Evolutionary conservation across 108 stramenopile genomes (phyloP), one percentile per base, ranked within the genome.

Genomic region (Bacterosira constricta): DNA sequence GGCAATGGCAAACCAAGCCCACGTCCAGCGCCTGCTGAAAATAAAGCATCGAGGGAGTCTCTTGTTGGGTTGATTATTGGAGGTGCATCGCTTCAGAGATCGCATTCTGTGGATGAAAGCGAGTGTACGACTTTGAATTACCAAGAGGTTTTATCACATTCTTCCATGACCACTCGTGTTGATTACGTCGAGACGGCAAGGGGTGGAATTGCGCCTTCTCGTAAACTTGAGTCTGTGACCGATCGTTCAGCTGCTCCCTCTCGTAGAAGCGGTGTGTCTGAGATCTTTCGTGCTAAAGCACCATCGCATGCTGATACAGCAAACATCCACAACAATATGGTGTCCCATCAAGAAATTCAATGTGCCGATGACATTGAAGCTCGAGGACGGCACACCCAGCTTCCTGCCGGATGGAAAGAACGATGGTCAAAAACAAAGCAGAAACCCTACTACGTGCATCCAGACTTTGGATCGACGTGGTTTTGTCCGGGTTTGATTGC

Each of bases 371-470:
- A 13, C 30, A 39, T 57, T 36, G 11, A 54, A 12, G 13, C 30
- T 34, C 53, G 13, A 6, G 4, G 17, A 35, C 41, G 31, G 18
- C 60, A 55, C 1, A 45, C 65, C 25, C 62, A 54, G 37, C 83
- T 94, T n/a, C 93, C 93, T 12, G 81, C 90, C 3, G 93, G 93
- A 35, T 94, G 89, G 89, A 79, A 55, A 46, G 72, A 88, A 10
- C 44, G 61, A 29, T 63, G 88, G 35, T 94, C 93, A 9, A 77
- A 84, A 59, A 69, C 79, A 4, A 82, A 79, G 42, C 70, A 86
- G 10, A 83, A 74, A 21, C 89, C 88, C 13, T 89, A 75, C 53
- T 94, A 90, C 44, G 42, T 65, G 1, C 93, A 91, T 30, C 90
- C 93, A 3, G 93, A 94, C 50, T 77, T 76, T 54, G 88, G 88